Base-by-base conservation (phyloP, 306 rosid species). In the Prunus campanulata region DNA sequence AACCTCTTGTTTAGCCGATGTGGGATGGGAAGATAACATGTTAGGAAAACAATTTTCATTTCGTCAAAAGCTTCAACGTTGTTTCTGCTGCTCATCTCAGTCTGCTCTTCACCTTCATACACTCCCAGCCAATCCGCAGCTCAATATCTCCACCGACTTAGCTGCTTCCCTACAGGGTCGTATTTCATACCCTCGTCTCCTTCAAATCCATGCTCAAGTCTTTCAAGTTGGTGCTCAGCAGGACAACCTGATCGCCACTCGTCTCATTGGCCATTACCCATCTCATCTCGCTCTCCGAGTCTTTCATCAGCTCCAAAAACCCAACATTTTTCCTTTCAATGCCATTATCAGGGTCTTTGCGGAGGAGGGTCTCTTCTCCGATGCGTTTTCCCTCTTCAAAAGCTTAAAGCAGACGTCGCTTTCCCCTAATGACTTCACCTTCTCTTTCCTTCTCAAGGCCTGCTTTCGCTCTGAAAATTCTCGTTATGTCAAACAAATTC, bases 201-300 rank as follows among this genome's bases (percentile, higher is more conserved):
- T 76, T 66, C 92, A 88, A 85, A 76, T 86, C 68, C 92, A 90
- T 30, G 83, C 89, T 61, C 87, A 60, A 72, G 30, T 88, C 66
- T 72, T 86, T 27, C 88, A 63, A 44, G 5, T 84, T 0, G 88
- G 85, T 6, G 88, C 90, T 27, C 88, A 90, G 77, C 88, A 88
- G 51, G 72, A 90, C 84, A 79, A 90, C 71, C 79, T 88, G 66
- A 76, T 86, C 16, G 89, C 87, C 19, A 88, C 91, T 6, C 94
- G 94, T 46, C 94, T 90, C 52, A 87, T 90, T 30, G 89, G 90
- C 44, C 86, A 83, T 9, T 90, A 87, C 81, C 90, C 88, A n/a
- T 74, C 83, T 22, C 74, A 7, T 12, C 11, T 75, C 2, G 83
- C 89, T 24, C 81, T 86, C 24, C 59, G 72, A 3, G 78, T 87